phyloP scores from a whole-genome alignment of 805 yeast species.

The Scheffersomyces ergatensis region DNA sequence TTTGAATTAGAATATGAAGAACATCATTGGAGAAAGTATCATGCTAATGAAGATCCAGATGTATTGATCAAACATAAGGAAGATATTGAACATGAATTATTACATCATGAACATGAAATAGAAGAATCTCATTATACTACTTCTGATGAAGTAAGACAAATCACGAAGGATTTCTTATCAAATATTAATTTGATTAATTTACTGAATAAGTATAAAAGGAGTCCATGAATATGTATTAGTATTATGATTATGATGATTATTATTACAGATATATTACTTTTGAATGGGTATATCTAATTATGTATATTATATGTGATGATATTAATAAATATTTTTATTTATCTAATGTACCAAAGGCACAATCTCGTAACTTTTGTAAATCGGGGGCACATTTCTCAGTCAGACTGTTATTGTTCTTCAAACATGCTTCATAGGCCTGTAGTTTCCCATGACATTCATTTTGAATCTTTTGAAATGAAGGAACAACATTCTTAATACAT shows the following conservation, averaged over 20 bases:
- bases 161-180: conserved; percentile 27
- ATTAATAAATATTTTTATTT: too few species aligned
- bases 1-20: conserved; percentile 91
- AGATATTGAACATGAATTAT: conserved; percentile 82
- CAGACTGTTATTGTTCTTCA: conserved; percentile 45
- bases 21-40: conserved; percentile 89
- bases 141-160: conserved; percentile 23
- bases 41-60: conserved; percentile 77
- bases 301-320: too few species aligned
- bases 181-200: conserved; percentile 29
- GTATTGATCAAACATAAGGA: conserved; percentile 79
- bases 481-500: conserved; percentile 66
- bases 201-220: conserved; percentile 24
- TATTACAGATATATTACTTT: too few species aligned
- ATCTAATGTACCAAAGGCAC: conserved; percentile 50
- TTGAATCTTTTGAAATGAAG: conserved; percentile 69
- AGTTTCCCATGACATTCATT: conserved; percentile 56
- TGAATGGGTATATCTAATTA: too few species aligned
- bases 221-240: too few species aligned
- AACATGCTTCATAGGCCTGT: conserved; percentile 65
- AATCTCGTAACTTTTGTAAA: conserved; percentile 57
- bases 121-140: conserved; percentile 48
- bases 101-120: conserved; percentile 83
- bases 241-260: too few species aligned
- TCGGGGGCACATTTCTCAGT: conserved; percentile 50